Evolutionary conservation across 1,284 basidiomycete species (phyloP).

Genomic region (Tetrapyrgos nigripes): DNA sequence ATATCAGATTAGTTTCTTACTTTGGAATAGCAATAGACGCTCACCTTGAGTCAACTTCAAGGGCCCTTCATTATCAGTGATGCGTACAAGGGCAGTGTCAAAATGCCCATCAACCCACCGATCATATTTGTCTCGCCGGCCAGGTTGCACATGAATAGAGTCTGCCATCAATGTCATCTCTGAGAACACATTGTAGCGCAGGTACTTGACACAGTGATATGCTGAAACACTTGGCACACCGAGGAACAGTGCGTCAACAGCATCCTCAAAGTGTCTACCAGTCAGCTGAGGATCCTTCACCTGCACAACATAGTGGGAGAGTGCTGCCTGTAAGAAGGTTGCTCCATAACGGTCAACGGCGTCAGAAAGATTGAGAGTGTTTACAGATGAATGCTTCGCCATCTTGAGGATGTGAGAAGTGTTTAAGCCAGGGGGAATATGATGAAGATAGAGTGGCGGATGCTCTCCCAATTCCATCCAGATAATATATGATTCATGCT

Average conservation of each 20-base stretch:
- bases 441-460: neutral
- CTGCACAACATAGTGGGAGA: slow-evolving; percentile 30
- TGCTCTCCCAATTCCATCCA: neutral
- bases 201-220: slow-evolving; percentile 18
- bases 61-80: neutral
- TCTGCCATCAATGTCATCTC: slow-evolving; percentile 13
- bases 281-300: slow-evolving; percentile 17
- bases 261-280: no score
- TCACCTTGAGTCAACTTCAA: no score
- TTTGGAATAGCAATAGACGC: no score
- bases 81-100: slow-evolving; percentile 12
- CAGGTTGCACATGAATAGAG: slow-evolving; percentile 22
- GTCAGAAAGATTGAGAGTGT: slow-evolving; percentile 6
- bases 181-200: slow-evolving; percentile 14
- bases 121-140: slow-evolving; percentile 8
- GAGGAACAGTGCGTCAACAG: no score
- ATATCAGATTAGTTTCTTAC: no score
- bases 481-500: neutral
- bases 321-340: slow-evolving; percentile 30
- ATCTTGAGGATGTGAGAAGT: neutral
- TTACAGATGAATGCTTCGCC: neutral
- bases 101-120: slow-evolving; percentile 9
- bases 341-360: slow-evolving; percentile 28
- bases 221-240: neutral
- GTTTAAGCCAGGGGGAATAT: neutral